These are phyloP conservation scores for Ogataea pini DNA, from an alignment of 805 yeast genomes.

Conservation along the genomic window DNA sequence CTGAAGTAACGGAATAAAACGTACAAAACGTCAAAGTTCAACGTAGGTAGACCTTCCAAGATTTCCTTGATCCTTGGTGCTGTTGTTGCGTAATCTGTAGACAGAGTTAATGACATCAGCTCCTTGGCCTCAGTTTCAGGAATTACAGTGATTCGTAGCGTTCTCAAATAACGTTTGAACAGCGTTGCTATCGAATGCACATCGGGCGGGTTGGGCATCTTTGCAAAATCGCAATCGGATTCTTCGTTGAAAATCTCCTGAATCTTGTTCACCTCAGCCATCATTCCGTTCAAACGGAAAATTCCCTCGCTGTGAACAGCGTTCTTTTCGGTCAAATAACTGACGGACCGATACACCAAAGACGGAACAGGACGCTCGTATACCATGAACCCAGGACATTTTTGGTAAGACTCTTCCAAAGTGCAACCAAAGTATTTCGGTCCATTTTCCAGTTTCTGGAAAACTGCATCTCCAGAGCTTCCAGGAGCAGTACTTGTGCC, in stretches of 20 bases:
- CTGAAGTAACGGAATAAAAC: conserved; percentile 68
- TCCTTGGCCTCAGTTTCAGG: conserved; percentile 41
- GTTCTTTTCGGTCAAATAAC: conserved; percentile 59
- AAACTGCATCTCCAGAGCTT: conserved; percentile 16
- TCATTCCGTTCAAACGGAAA: conserved; percentile 87
- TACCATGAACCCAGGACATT: conserved; percentile 49
- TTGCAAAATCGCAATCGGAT: conserved; percentile 67
- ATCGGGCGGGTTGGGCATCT: conserved; percentile 53
- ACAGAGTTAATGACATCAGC: conserved; percentile 38
- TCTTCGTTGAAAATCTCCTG: conserved; percentile 67
- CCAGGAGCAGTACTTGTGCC: background rate
- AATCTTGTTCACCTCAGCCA: conserved; percentile 66
- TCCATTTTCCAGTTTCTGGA: conserved; percentile 25
- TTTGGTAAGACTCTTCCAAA: conserved; percentile 48
- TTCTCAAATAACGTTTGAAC: conserved; percentile 78
- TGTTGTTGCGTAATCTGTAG: conserved; percentile 26
- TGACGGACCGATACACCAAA: conserved; percentile 73
- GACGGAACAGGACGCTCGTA: conserved; percentile 61
- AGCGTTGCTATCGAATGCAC: conserved; percentile 87
- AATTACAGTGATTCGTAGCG: conserved; percentile 72
- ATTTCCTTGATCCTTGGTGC: conserved; percentile 34
- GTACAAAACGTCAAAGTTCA: conserved; percentile 59
- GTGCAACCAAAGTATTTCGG: conserved; percentile 63
- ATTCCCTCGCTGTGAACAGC: conserved; percentile 90
- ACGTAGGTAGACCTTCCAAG: conserved; percentile 48